Percentiles rank a stretch among this genome's conserved stretches.
These are phyloP conservation scores for Camellia lanceoleosa DNA, from an alignment of 148 eudicot genomes.

Conservation along the genomic window DNA sequence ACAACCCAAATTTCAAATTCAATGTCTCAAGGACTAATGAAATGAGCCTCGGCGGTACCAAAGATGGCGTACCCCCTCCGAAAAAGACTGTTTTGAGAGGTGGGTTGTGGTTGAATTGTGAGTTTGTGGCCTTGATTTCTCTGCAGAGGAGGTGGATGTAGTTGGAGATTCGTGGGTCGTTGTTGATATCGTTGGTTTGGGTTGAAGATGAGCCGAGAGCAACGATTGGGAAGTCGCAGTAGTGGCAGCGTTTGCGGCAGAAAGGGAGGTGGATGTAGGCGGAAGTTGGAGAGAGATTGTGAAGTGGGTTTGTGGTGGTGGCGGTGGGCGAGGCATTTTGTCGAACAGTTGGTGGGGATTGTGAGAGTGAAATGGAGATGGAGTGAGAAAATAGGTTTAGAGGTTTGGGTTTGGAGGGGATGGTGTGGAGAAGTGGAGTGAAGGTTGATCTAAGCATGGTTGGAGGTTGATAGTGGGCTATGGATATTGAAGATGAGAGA, in stretches of 20 bases:
- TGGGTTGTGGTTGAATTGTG: conserved; percentile 38
- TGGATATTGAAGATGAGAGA: too few relatives aligned
- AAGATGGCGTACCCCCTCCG: conserved; percentile 96
- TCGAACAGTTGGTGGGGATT: conserved; percentile 68
- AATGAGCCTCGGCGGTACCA: conserved; percentile 80
- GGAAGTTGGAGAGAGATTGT: conserved; percentile 68
- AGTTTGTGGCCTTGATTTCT: conserved; percentile 59
- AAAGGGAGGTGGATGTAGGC: conserved; percentile 95
- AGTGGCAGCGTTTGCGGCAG: conserved; percentile 96
- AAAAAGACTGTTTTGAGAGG: conserved; percentile 89
- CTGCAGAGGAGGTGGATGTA: conserved; percentile 57
- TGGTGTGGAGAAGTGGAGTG: conserved; percentile 35
- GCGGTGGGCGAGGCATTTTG: conserved; percentile 53
- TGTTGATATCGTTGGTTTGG: conserved; percentile 22
- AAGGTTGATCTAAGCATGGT: conserved; percentile 44
- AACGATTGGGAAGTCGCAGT: conserved; percentile 88
- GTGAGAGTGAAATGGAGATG: conserved; percentile 26
- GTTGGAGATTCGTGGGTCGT: conserved; percentile 67
- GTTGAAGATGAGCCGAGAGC: conserved; percentile 67
- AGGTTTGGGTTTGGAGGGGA: conserved; percentile 34
- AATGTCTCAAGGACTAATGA: conserved; percentile 51
- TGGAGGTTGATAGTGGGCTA: background rate
- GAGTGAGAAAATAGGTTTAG: conserved; percentile 8
- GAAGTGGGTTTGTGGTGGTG: conserved; percentile 21
- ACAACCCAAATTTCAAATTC: conserved; percentile 54